Evolutionary conservation across 192 early-diverging fungal genomes (phyloP).

Genomic region (Entomortierella chlamydospora): DNA sequence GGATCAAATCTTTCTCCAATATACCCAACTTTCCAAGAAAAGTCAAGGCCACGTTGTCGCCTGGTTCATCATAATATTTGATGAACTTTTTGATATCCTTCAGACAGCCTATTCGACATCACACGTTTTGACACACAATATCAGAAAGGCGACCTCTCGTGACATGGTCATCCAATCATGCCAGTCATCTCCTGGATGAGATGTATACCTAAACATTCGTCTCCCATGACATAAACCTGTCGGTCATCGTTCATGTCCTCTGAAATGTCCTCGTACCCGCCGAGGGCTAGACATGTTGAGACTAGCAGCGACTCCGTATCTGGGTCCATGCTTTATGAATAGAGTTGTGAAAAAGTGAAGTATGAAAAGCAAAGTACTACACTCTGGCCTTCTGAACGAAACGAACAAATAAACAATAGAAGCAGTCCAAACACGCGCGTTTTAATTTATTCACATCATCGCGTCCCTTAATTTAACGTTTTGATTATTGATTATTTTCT

Average conservation of each 20-base stretch:
- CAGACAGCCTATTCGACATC: slow-evolving; percentile 70
- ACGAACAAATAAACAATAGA: no score
- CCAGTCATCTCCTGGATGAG: background rate
- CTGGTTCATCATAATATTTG: slow-evolving; percentile 75
- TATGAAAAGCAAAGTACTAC: no score
- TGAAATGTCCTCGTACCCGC: slow-evolving; percentile 73
- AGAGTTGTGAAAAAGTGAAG: background rate
- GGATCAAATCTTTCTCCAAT: slow-evolving; percentile 81
- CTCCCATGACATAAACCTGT: slow-evolving; percentile 78
- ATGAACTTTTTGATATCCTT: slow-evolving; percentile 90
- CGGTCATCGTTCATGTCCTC: slow-evolving; percentile 47
- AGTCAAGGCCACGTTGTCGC: slow-evolving; percentile 67
- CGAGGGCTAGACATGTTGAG: slow-evolving; percentile 85
- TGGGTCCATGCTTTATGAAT: slow-evolving; percentile 24
- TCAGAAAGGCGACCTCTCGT: no score
- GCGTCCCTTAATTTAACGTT: no score
- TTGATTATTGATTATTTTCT: no score
- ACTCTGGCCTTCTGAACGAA: no score
- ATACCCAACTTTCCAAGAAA: slow-evolving; percentile 82
- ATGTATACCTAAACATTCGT: slow-evolving; percentile 80
- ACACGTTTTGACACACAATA: background rate
- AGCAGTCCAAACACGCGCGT: no score
- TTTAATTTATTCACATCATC: background rate
- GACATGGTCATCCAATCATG: background rate
- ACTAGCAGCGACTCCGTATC: slow-evolving; percentile 65